A percentile compares a stretch with the other conserved stretches of the same genome.
These are phyloP conservation scores for Sarocladium strictum DNA, from an alignment of 2,329 filamentous ascomycete species.

Conservation along the genomic window DNA sequence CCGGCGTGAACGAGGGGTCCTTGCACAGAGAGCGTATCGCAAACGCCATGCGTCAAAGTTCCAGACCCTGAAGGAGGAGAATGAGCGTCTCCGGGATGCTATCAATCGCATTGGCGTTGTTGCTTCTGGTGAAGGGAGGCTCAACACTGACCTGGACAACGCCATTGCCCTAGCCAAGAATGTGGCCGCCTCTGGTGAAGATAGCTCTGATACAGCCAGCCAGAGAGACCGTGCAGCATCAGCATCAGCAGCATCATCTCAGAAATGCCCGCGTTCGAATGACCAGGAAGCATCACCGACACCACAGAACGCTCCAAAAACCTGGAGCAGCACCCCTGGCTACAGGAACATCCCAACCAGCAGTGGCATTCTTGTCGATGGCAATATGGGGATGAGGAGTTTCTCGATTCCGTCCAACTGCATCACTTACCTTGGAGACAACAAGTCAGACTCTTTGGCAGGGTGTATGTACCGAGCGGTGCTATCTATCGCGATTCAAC, in stretches of 20 bases:
- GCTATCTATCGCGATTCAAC: neutral
- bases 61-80: constrained; percentile 16
- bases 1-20: constrained; percentile 15
- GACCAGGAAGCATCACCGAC: neutral
- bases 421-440: neutral
- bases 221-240: neutral
- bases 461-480: neutral
- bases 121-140: neutral
- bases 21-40: constrained; percentile 18
- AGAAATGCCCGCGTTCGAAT: neutral
- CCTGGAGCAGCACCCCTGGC: neutral
- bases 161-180: neutral
- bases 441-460: neutral
- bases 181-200: neutral
- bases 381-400: neutral
- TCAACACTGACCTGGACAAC: neutral
- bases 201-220: neutral
- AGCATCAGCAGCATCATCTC: neutral
- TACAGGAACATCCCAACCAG: neutral
- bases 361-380: constrained; percentile 1
- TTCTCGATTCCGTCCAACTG: neutral
- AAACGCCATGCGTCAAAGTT: constrained; percentile 18
- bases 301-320: neutral
- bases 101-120: constrained; percentile 11
- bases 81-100: constrained; percentile 11